A percentile compares a stretch with the other conserved stretches of the same genome.
phyloP scores from a whole-genome alignment of 805 yeast species.

The Candida railenensis region DNA sequence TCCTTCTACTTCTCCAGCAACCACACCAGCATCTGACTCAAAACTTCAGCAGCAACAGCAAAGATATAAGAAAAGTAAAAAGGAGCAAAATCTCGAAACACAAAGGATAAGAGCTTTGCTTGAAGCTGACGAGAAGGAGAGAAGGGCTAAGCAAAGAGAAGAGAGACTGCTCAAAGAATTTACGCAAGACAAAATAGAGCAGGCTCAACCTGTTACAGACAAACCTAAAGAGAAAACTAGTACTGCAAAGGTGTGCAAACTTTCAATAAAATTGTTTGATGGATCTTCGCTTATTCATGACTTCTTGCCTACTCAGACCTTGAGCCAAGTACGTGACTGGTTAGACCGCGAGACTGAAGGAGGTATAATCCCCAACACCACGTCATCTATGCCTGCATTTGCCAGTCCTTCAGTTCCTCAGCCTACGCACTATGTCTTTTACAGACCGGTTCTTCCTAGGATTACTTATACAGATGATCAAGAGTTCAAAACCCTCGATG shows the following conservation, averaged over 20 bases:
- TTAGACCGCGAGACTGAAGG: slow-evolving; percentile 46
- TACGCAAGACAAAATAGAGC: neutral
- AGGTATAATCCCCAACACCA: slow-evolving; percentile 39
- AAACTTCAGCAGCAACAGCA: neutral
- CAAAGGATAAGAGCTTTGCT: slow-evolving; percentile 54
- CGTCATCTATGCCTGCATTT: slow-evolving; percentile 45
- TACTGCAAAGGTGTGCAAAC: slow-evolving; percentile 28
- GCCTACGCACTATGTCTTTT: slow-evolving; percentile 43
- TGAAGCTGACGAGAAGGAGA: slow-evolving; percentile 52
- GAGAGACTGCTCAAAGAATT: slow-evolving; percentile 11
- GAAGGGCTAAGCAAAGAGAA: slow-evolving; percentile 18
- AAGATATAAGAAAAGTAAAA: slow-evolving; percentile 18
- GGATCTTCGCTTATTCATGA: slow-evolving; percentile 56
- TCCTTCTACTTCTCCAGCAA: neutral
- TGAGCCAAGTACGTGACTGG: slow-evolving; percentile 62
- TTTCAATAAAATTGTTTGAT: slow-evolving; percentile 66
- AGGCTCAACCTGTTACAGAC: neutral
- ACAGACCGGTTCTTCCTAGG: slow-evolving; percentile 44
- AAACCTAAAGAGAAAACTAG: neutral
- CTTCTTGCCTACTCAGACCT: slow-evolving; percentile 45
- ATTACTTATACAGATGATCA: slow-evolving; percentile 55
- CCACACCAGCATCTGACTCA: neutral
- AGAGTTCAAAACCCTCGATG: slow-evolving; percentile 43
- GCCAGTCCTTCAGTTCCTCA: slow-evolving; percentile 59
- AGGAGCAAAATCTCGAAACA: slow-evolving; percentile 49